Evolutionary conservation across 2,329 filamentous ascomycete species (phyloP).

Genomic region (Phoma herbarum): DNA sequence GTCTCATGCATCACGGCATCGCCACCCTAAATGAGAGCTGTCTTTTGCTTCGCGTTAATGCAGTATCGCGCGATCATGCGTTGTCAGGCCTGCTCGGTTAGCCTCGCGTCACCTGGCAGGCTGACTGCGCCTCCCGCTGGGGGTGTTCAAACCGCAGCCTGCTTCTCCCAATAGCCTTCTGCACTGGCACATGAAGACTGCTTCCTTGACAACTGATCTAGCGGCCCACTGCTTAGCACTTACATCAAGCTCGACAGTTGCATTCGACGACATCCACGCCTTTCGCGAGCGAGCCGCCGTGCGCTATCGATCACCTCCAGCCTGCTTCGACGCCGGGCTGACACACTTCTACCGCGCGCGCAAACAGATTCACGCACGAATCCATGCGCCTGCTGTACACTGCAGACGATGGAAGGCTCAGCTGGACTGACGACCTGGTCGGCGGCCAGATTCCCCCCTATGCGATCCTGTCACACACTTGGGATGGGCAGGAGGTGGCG

Average conservation of each 20-base stretch:
- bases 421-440: neutral
- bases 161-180: neutral
- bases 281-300: neutral
- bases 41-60: neutral
- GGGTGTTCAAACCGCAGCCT: neutral
- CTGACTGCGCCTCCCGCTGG: neutral
- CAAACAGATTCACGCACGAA: neutral
- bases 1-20: neutral
- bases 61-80: neutral
- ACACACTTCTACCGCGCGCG: neutral
- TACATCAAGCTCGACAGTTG: neutral
- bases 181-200: neutral
- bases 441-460: neutral
- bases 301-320: neutral
- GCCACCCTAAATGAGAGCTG: neutral
- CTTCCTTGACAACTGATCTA: neutral
- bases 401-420: neutral
- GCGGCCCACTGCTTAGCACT: neutral
- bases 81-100: neutral
- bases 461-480: constrained; percentile 2
- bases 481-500: neutral
- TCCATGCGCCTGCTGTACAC: neutral
- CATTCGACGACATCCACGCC: neutral
- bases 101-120: neutral
- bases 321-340: neutral